phyloP scores from a whole-genome alignment of 805 yeast species.

The Myxozyma melibiosi region DNA sequence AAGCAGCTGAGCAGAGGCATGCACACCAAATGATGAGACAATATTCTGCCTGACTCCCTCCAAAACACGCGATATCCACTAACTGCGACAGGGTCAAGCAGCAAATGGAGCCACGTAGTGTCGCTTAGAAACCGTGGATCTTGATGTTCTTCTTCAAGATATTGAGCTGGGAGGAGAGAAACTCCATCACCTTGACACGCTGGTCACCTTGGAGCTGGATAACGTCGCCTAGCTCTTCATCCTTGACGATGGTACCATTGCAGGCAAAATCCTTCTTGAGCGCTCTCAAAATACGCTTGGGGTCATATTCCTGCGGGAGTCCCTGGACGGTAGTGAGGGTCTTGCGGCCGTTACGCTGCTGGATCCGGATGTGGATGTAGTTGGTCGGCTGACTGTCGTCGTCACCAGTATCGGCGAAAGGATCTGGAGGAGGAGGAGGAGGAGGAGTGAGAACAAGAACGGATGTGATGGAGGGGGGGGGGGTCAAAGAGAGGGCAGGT shows the following conservation, averaged over 20 bases:
- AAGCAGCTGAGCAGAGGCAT: not conserved
- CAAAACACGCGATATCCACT: not conserved
- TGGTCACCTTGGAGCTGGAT: constrained; percentile 99
- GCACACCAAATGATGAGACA: too few species aligned
- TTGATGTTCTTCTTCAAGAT: constrained; percentile 95
- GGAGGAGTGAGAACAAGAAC: not conserved
- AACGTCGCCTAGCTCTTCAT: constrained; percentile 93
- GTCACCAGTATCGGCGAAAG: constrained; percentile 99
- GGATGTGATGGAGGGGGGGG: not conserved
- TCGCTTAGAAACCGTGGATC: constrained; percentile 88
- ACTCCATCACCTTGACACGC: constrained; percentile 93
- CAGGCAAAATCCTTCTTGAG: constrained; percentile 98
- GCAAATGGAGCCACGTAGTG: constrained; percentile 3
- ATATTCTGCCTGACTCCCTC: not conserved
- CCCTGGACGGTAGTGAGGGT: constrained; percentile 98
- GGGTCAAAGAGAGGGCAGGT: too few species aligned
- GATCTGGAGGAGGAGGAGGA: constrained; percentile 52
- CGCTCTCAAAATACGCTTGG: constrained; percentile 89
- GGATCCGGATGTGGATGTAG: constrained; percentile 94
- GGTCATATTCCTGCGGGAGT: constrained; percentile 90
- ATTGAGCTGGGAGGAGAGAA: constrained; percentile 80
- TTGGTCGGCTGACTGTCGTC: constrained; percentile 93
- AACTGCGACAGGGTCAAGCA: not conserved
- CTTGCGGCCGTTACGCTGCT: constrained; percentile 99
- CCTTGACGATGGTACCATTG: constrained; percentile 97